Conservation (phyloP, 371 early-diverging fungal species). For the Capillidium heterosporum region DNA sequence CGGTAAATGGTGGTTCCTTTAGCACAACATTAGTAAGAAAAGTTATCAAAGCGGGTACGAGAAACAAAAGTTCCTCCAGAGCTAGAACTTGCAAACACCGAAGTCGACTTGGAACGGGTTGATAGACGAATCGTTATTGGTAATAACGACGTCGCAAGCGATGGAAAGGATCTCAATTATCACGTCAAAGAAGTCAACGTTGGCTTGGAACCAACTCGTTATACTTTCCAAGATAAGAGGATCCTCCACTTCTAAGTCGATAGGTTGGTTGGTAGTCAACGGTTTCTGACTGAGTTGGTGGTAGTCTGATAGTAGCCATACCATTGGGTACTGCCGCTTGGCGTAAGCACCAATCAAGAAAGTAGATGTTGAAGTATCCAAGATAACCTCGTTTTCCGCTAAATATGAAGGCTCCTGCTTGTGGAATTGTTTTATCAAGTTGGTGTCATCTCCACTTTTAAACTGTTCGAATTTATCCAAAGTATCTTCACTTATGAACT, state of each 20-base stretch:
- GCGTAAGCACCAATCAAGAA: background rate
- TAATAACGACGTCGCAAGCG: too few relatives aligned
- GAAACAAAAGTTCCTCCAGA: too few relatives aligned
- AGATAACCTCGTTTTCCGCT: background rate
- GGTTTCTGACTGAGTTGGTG: background rate
- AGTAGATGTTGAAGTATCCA: background rate
- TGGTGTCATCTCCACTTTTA: background rate
- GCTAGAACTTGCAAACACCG: too few relatives aligned
- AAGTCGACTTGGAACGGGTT: too few relatives aligned
- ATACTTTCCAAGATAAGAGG: background rate
- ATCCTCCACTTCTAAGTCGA: background rate
- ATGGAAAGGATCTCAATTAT: constrained; percentile 7
- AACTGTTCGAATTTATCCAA: background rate
- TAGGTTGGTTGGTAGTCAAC: background rate
- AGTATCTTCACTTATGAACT: background rate
- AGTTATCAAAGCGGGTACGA: too few relatives aligned
- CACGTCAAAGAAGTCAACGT: background rate
- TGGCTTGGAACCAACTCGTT: background rate
- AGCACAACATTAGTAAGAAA: too few relatives aligned
- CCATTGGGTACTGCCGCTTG: background rate
- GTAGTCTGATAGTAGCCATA: background rate
- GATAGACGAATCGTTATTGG: too few relatives aligned
- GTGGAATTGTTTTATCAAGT: background rate
- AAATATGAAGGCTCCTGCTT: background rate
- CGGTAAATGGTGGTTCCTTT: too few relatives aligned